Percentiles rank a stretch among this genome's conserved stretches.
These are phyloP conservation scores for Corylus avellana DNA, from an alignment of 306 rosid species.

Conservation along the genomic window DNA sequence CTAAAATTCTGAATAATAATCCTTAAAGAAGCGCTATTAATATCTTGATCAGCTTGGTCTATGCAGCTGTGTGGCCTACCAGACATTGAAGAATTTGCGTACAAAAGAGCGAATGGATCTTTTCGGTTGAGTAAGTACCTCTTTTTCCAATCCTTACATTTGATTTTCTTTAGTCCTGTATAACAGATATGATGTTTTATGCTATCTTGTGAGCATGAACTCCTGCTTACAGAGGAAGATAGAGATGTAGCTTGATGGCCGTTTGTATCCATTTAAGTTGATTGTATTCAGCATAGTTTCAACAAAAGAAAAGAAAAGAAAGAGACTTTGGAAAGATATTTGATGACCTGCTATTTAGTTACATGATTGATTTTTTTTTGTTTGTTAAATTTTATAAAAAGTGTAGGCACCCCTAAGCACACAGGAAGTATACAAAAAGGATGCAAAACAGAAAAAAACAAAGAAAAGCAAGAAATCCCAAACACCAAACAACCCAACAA, in stretches of 20 bases:
- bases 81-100: conserved; percentile 68
- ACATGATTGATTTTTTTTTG: not conserved
- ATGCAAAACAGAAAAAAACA: too few species aligned
- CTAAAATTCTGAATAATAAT: not conserved
- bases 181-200: not conserved
- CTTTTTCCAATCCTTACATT: not conserved
- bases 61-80: conserved; percentile 45
- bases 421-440: too few species aligned
- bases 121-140: conserved; percentile 40
- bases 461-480: too few species aligned
- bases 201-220: not conserved
- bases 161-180: not conserved
- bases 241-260: not conserved
- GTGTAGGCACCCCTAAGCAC: too few species aligned
- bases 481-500: too few species aligned
- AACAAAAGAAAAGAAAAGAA: not conserved
- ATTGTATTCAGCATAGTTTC: not conserved
- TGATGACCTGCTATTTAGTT: not conserved
- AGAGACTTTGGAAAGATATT: not conserved
- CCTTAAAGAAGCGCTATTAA: conserved; percentile 18
- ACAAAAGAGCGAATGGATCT: conserved; percentile 38
- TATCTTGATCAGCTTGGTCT: conserved; percentile 12
- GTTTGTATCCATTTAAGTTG: not conserved
- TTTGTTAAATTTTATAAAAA: too few species aligned
- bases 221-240: conserved; percentile 3